These are phyloP conservation scores for Boletus tomentosulus DNA, from an alignment of 768 basidiomycete species.

Conservation along the genomic window DNA sequence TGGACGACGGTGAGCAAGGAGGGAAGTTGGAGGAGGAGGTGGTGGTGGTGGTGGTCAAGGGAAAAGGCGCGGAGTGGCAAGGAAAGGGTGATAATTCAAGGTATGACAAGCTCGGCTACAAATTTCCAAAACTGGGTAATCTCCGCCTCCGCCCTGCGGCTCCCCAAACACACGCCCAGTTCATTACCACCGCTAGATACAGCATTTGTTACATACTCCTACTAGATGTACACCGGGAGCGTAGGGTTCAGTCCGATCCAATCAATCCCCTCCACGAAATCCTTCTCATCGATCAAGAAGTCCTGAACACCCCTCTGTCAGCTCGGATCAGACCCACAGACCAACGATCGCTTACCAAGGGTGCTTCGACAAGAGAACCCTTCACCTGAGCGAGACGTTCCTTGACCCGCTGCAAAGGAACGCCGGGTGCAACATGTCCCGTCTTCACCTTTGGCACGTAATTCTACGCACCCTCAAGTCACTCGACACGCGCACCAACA, in stretches of 20 bases:
- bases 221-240: constrained; percentile 75
- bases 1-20: constrained; percentile 10
- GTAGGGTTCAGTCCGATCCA: constrained; percentile 76
- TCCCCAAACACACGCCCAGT: background rate
- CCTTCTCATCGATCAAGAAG: constrained; percentile 79
- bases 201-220: constrained; percentile 5
- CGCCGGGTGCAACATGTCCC: constrained; percentile 73
- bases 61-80: background rate
- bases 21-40: background rate
- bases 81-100: background rate
- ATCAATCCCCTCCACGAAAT: constrained; percentile 63
- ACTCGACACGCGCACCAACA: background rate
- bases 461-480: constrained; percentile 38
- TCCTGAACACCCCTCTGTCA: constrained; percentile 43
- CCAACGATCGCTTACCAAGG: constrained; percentile 47
- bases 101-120: constrained; percentile 5
- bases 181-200: background rate
- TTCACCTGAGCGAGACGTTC: constrained; percentile 62
- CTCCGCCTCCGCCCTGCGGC: constrained; percentile 15
- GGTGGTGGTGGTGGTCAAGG: constrained; percentile 8
- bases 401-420: constrained; percentile 71
- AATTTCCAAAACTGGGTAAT: constrained; percentile 11
- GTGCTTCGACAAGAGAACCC: constrained; percentile 73
- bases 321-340: constrained; percentile 1
- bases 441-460: constrained; percentile 74